Evolutionary conservation across 2,329 filamentous ascomycete genomes (phyloP).

Genomic region (Colletotrichum ledebouriae): DNA sequence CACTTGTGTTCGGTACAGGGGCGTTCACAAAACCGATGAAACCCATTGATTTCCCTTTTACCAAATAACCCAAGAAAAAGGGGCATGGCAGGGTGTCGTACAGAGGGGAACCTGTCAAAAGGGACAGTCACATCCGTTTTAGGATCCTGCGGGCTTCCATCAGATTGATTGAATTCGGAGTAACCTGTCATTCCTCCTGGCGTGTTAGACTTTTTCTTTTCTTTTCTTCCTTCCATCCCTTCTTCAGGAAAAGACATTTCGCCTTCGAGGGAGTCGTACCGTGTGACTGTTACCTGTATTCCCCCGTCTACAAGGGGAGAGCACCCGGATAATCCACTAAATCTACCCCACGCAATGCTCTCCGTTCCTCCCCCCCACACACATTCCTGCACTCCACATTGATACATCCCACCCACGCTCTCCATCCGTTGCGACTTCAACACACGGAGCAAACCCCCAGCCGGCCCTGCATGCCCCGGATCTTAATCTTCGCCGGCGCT

Average conservation of each 20-base stretch:
- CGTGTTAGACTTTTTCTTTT: constrained; percentile 3
- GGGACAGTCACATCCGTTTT: neutral
- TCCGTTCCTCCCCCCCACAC: neutral
- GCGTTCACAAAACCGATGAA: neutral
- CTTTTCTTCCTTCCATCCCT: neutral
- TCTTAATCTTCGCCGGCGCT: constrained; percentile 57
- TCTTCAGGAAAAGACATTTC: neutral
- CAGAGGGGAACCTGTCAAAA: neutral
- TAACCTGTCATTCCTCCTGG: constrained; percentile 8
- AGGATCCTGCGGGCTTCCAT: neutral
- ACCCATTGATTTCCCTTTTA: neutral
- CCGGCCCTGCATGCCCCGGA: constrained; percentile 46
- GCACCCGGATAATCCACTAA: no score
- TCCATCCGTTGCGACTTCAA: neutral
- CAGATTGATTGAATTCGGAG: constrained; percentile 1
- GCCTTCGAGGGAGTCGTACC: neutral
- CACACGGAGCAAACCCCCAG: neutral
- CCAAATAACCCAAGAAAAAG: neutral
- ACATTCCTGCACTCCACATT: constrained; percentile 5
- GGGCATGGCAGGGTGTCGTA: no score
- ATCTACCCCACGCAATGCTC: neutral
- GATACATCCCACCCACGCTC: neutral
- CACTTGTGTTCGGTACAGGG: constrained; percentile 42
- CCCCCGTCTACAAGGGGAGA: neutral
- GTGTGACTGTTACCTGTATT: constrained; percentile 1